A percentile compares a stretch with the other conserved stretches of the same genome.
Evolutionary conservation across 768 basidiomycete species (phyloP).

Genomic region (Macrolepiota fuliginosa): DNA sequence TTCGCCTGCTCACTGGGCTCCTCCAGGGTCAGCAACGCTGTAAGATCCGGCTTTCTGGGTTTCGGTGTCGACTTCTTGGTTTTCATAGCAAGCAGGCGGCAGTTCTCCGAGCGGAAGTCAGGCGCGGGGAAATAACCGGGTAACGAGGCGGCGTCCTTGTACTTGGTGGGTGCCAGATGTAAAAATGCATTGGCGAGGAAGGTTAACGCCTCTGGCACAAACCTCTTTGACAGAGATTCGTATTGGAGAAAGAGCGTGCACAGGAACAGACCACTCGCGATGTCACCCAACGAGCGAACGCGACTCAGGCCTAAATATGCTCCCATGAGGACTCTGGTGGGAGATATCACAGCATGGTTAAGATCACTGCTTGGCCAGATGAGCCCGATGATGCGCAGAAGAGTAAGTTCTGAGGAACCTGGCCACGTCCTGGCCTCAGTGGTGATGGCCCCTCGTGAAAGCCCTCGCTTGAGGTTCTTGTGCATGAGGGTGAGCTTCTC

Average conservation of each 20-base stretch:
- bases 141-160: constrained; percentile 40
- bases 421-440: constrained; percentile 83
- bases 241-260: constrained; percentile 84
- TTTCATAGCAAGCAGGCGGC: constrained; percentile 37
- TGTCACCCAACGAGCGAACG: constrained; percentile 69
- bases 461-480: constrained; percentile 85
- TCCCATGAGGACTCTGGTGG: constrained; percentile 84
- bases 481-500: constrained; percentile 88
- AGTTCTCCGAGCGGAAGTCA: constrained; percentile 58
- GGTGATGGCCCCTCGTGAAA: constrained; percentile 64
- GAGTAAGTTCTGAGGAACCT: constrained; percentile 72
- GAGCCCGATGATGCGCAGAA: constrained; percentile 77
- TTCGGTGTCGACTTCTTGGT: constrained; percentile 39
- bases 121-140: constrained; percentile 74
- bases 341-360: constrained; percentile 85
- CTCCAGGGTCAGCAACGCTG: constrained; percentile 34
- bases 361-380: constrained; percentile 96
- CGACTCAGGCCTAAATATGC: constrained; percentile 87
- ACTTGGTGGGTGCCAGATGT: constrained; percentile 68
- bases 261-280: constrained; percentile 86
- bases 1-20: constrained; percentile 61
- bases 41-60: constrained; percentile 46
- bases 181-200: constrained; percentile 73
- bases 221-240: constrained; percentile 78
- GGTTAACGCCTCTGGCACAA: constrained; percentile 87